Evolutionary conservation across 306 rosid genomes (phyloP).

Genomic region (Fagus sylvatica): DNA sequence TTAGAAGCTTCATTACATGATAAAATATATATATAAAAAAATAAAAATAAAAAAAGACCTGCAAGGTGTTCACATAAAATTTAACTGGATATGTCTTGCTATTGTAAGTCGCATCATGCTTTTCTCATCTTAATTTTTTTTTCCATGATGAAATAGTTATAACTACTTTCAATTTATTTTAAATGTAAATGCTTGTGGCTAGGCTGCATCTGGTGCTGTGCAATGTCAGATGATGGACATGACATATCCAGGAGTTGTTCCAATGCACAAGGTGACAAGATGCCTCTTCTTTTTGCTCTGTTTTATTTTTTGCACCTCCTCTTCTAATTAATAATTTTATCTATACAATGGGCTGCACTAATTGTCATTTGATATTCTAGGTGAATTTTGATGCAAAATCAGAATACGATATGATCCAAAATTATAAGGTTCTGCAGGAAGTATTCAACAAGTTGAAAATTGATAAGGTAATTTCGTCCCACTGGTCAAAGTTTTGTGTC

Average conservation of each 20-base stretch:
- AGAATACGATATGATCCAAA: conserved; percentile 96
- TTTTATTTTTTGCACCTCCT: neutral
- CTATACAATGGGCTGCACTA: conserved; percentile 11
- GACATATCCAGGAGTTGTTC: conserved; percentile 87
- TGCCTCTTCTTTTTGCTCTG: conserved; percentile 12
- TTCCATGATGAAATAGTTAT: conserved; percentile 9
- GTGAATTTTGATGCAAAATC: conserved; percentile 90
- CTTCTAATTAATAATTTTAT: neutral
- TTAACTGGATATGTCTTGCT: neutral
- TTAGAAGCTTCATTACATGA: neutral
- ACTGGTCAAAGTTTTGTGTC: neutral
- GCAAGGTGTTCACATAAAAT: neutral
- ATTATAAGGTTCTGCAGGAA: conserved; percentile 91
- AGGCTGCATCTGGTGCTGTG: conserved; percentile 99
- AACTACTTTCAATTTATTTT: neutral
- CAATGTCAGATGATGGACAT: conserved; percentile 95
- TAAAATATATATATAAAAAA: neutral
- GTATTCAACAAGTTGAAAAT: conserved; percentile 87
- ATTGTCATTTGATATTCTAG: conserved; percentile 36
- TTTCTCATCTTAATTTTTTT: neutral
- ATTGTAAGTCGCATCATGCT: neutral
- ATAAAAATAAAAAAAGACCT: neutral
- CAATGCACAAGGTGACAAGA: conserved; percentile 84
- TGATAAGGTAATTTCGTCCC: conserved; percentile 57
- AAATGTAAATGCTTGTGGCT: conserved; percentile 31